These are phyloP conservation scores for Sporothrix euskadiensis DNA, from an alignment of 2,329 filamentous ascomycete species.

Conservation along the genomic window DNA sequence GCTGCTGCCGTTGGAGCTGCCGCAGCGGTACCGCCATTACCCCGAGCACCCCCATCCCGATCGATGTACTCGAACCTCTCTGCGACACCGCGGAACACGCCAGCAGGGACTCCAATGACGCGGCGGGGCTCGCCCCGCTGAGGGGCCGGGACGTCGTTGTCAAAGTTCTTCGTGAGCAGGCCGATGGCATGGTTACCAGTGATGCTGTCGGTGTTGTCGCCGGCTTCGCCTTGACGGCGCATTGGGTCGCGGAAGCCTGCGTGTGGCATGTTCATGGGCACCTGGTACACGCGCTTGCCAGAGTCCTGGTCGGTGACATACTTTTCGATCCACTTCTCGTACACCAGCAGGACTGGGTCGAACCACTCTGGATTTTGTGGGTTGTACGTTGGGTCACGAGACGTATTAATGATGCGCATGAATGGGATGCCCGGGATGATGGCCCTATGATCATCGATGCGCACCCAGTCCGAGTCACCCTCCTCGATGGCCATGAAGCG, in stretches of 20 bases:
- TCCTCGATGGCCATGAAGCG: neutral
- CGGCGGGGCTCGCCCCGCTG: slow-evolving; percentile 14
- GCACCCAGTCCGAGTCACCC: slow-evolving; percentile 17
- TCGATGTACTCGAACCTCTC: neutral
- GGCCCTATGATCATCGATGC: slow-evolving; percentile 20
- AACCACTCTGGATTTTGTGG: slow-evolving; percentile 13
- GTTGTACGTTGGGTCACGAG: slow-evolving; percentile 7
- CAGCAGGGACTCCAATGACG: neutral
- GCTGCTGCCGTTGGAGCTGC: neutral
- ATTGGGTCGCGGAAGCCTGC: neutral
- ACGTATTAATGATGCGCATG: slow-evolving; percentile 27
- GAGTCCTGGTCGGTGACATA: slow-evolving; percentile 4
- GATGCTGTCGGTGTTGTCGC: neutral
- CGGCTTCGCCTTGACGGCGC: neutral
- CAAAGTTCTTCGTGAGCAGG: neutral
- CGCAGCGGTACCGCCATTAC: neutral
- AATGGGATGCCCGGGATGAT: neutral
- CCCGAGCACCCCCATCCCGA: neutral
- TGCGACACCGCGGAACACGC: neutral
- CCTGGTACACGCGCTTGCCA: slow-evolving; percentile 25
- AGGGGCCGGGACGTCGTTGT: slow-evolving; percentile 1
- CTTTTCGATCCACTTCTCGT: slow-evolving; percentile 32
- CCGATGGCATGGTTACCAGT: no score
- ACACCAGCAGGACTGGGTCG: slow-evolving; percentile 29
- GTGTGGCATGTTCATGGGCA: slow-evolving; percentile 29